Evolutionary conservation across 108 stramenopile species (phyloP).

Genomic region (Skeletonema menzelii): DNA sequence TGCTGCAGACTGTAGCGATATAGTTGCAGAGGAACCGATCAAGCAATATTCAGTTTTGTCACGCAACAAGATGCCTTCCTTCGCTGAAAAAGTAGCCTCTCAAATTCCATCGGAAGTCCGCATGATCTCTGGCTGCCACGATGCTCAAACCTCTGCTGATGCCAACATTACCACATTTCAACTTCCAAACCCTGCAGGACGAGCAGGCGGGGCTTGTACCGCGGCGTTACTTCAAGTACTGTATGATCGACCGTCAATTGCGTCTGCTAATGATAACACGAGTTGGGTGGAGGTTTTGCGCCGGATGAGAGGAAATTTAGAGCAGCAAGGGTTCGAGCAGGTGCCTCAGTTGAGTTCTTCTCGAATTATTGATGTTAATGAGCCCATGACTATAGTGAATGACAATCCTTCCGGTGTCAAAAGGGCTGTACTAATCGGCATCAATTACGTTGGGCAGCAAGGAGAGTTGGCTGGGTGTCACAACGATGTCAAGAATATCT

Average conservation of each 20-base stretch:
- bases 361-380: slow-evolving; percentile 54
- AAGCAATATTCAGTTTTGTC: too few relatives aligned
- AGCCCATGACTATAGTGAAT: slow-evolving; percentile 51
- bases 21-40: too few relatives aligned
- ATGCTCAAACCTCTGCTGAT: slow-evolving; percentile 42
- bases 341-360: slow-evolving; percentile 54
- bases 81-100: neutral
- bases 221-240: slow-evolving; percentile 83
- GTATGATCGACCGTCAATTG: slow-evolving; percentile 47
- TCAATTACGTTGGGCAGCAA: slow-evolving; percentile 69
- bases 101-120: neutral
- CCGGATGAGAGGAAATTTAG: slow-evolving; percentile 60
- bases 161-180: slow-evolving; percentile 55
- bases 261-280: slow-evolving; percentile 23
- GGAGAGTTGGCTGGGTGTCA: slow-evolving; percentile 66
- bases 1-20: too few relatives aligned
- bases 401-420: slow-evolving; percentile 43
- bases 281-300: slow-evolving; percentile 79
- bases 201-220: slow-evolving; percentile 90
- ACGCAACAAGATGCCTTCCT: neutral
- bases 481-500: slow-evolving; percentile 69
- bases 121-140: slow-evolving; percentile 55
- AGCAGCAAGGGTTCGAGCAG: slow-evolving; percentile 28
- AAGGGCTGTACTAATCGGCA: slow-evolving; percentile 65
- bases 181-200: slow-evolving; percentile 77